Evolutionary conservation across 1,284 basidiomycete species (phyloP), one percentile per base, ranked within the genome.

Genomic region (Ceratobasidium sp.): DNA sequence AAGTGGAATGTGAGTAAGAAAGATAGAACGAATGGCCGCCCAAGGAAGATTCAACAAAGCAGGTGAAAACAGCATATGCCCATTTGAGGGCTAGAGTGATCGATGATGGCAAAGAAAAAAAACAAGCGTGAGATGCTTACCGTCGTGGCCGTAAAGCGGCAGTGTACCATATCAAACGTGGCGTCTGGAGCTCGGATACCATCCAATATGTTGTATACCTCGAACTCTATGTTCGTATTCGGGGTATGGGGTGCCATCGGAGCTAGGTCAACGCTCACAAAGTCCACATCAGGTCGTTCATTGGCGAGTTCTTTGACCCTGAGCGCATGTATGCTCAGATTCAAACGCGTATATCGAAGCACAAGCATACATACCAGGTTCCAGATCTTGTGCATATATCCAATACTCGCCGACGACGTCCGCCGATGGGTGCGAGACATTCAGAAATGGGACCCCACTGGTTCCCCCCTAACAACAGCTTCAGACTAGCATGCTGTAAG

Each of bases 191-290:
- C 60, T 52, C 61, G 62, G 43, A 75, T 71, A 23, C 72, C 72
- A 64, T 57, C 50, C 41, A 70, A 58, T 59, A 75, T 65, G 67
- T 75, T 73, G 67, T 75, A 75, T 30, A 75, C 72, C 71, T 75
- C 74, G 36, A 73, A 75, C 34, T 59, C 45, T 34, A 73, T 59
- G 48, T 75, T 75, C 34, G 60, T 72, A 30, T 71, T 71, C n/a
- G 74, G 74, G 41, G 65, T 70, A 57, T 75, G 72, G 3, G 72
- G 59, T 3, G 70, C 74, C 12, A 57, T 43, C 26, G 74, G 74
- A 21, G 74, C 74, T n/a, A 75, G 50, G 50, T 75, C 74, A 14
- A 75, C 74, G 45, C 74, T 72, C 43, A 75, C 74, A 45, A 75
- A 75, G 53, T 75, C 72, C 21, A 75, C 74, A 64, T 71, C 70